Evolutionary conservation across 192 early-diverging fungal genomes (phyloP).

Genomic region (Linnemannia hyalina): DNA sequence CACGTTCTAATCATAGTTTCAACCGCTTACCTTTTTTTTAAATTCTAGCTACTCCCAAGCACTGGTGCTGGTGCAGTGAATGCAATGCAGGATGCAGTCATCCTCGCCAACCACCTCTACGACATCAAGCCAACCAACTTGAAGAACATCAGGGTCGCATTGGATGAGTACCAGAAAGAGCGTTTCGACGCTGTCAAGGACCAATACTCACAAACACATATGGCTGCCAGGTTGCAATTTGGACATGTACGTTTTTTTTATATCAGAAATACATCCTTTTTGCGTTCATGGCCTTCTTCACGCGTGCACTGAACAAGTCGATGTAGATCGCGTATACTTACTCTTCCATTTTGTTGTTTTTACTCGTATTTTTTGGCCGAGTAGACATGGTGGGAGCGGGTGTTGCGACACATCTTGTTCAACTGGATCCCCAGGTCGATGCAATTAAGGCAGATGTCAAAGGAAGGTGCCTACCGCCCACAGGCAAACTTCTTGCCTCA

Average conservation of each 20-base stretch:
- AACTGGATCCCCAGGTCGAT: slow-evolving; percentile 14
- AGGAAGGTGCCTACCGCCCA: slow-evolving; percentile 11
- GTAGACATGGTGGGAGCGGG: slow-evolving; percentile 2
- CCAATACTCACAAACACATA: background rate
- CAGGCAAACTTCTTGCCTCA: slow-evolving; percentile 2
- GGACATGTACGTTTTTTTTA: background rate
- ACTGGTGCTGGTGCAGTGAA: slow-evolving; percentile 8
- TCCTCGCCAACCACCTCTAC: slow-evolving; percentile 11
- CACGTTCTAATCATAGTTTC: too few relatives aligned
- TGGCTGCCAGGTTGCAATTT: background rate
- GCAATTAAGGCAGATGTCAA: background rate
- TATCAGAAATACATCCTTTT: too few relatives aligned
- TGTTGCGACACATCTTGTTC: slow-evolving; percentile 1
- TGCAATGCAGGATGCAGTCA: slow-evolving; percentile 12
- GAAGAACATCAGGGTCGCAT: background rate
- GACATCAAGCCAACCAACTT: background rate
- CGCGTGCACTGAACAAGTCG: too few relatives aligned
- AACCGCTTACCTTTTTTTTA: background rate
- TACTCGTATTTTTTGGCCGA: too few relatives aligned
- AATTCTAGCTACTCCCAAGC: slow-evolving; percentile 5
- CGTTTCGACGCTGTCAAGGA: background rate
- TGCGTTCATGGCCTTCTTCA: too few relatives aligned
- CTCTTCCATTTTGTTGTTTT: too few relatives aligned
- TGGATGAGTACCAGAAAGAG: background rate
- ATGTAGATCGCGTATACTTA: background rate